phyloP scores from a whole-genome alignment of 2,329 filamentous ascomycete genomes.

The Pezizomycotina sp. region DNA sequence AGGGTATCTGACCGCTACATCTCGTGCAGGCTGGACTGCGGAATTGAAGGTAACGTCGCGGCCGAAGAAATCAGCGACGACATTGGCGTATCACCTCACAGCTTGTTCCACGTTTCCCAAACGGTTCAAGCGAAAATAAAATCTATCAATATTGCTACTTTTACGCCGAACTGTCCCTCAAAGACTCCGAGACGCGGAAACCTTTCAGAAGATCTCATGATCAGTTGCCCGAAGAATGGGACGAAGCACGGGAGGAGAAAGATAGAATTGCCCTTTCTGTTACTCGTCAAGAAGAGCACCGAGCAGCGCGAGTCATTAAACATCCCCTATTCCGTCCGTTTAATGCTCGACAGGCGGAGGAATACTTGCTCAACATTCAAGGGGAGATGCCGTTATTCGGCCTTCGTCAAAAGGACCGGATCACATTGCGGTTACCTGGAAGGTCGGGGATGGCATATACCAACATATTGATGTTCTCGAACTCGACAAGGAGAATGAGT shows the following conservation, averaged over 20 bases:
- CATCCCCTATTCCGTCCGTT: conserved; percentile 91
- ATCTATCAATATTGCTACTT: conserved; percentile 74
- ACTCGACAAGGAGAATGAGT: conserved; percentile 92
- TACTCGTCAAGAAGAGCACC: conserved; percentile 69
- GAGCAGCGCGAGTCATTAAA: conserved; percentile 88
- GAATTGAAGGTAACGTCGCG: conserved; percentile 76
- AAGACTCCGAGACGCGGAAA: conserved; percentile 61
- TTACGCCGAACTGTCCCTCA: conserved; percentile 63
- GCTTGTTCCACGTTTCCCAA: conserved; percentile 58
- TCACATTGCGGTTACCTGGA: conserved; percentile 93
- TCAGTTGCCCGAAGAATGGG: conserved; percentile 68
- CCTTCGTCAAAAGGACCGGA: conserved; percentile 91
- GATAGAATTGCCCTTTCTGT: conserved; percentile 72
- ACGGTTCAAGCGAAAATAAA: conserved; percentile 76
- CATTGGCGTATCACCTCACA: conserved; percentile 39
- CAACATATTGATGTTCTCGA: conserved; percentile 96
- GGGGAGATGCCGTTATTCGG: conserved; percentile 84
- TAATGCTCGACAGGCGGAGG: conserved; percentile 80
- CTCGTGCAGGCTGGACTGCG: conserved; percentile 83
- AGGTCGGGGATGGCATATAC: conserved; percentile 88
- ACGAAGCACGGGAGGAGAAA: conserved; percentile 59
- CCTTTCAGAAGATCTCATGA: conserved; percentile 55
- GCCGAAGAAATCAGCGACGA: conserved; percentile 63
- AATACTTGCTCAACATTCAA: conserved; percentile 73
- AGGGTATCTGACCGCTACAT: conserved; percentile 84